Conservation (phyloP, 495 filamentous ascomycete species). For the Neurospora tetraspora region DNA sequence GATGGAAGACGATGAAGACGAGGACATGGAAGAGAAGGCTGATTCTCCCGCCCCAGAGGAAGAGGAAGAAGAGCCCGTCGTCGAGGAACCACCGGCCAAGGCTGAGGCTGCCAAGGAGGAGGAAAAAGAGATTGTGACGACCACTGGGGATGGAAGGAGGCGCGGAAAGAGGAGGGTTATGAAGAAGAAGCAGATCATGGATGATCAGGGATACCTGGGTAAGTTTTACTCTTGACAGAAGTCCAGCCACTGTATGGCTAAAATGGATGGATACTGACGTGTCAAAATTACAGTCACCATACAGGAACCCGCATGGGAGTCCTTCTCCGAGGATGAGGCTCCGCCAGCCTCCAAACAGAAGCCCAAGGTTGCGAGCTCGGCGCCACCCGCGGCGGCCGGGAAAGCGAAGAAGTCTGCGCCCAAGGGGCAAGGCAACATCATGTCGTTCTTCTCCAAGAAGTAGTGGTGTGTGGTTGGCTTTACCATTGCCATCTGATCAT, state of each 20-base stretch:
- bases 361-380: conserved; percentile 29
- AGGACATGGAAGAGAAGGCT: conserved; percentile 21
- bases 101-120: conserved; percentile 33
- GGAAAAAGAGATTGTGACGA: conserved; percentile 42
- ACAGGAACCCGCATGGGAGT: conserved; percentile 85
- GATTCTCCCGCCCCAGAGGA: conserved; percentile 9
- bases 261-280: conserved; percentile 6
- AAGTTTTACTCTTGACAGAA: conserved; percentile 22
- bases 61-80: conserved; percentile 16
- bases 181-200: conserved; percentile 83
- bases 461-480: conserved; percentile 10
- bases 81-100: conserved; percentile 24
- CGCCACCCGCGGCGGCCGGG: conserved; percentile 15
- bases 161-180: conserved; percentile 74
- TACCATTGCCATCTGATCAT: not conserved
- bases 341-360: conserved; percentile 45
- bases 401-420: conserved; percentile 50
- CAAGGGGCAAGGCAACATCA: conserved; percentile 77
- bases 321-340: conserved; percentile 83
- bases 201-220: conserved; percentile 92
- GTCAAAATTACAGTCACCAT: conserved; percentile 58
- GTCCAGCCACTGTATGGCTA: not conserved
- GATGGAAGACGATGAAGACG: conserved; percentile 75
- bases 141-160: conserved; percentile 54
- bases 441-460: conserved; percentile 90